Evolutionary conservation across 208 protist species (phyloP).

Genomic region (Trypanosoma congolense): DNA sequence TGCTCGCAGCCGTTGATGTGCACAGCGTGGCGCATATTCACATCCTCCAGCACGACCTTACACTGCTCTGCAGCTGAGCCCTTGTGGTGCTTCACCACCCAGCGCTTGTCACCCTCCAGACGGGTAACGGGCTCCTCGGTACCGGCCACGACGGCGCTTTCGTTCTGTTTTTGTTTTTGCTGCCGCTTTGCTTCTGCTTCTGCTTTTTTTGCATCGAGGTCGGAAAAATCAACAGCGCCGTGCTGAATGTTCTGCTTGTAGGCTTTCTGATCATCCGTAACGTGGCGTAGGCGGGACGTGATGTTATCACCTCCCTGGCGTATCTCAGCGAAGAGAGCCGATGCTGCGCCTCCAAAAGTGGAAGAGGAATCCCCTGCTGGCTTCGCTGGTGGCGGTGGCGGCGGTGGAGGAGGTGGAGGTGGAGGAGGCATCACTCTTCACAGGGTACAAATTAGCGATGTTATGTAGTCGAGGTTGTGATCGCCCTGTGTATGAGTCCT

Average conservation of each 20-base stretch:
- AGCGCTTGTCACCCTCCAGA: constrained; percentile 69
- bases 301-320: constrained; percentile 60
- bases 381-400: constrained; percentile 30
- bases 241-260: constrained; percentile 76
- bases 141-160: background rate
- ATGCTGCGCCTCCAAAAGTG: constrained; percentile 35
- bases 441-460: background rate
- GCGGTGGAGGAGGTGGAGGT: constrained; percentile 35
- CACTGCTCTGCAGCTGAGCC: constrained; percentile 35
- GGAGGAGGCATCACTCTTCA: constrained; percentile 20
- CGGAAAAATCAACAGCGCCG: constrained; percentile 59
- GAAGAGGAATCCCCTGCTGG: background rate
- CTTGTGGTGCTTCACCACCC: constrained; percentile 53
- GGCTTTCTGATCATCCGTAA: constrained; percentile 61
- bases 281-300: constrained; percentile 59
- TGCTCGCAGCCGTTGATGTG: constrained; percentile 68
- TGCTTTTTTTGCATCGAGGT: constrained; percentile 54
- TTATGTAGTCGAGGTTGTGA: background rate
- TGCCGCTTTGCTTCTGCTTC: constrained; percentile 35
- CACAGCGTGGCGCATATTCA: constrained; percentile 68
- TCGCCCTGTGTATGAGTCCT: background rate
- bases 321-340: constrained; percentile 75
- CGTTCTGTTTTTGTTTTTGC: constrained; percentile 1
- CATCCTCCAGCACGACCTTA: constrained; percentile 44
- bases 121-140: constrained; percentile 30